A percentile compares a stretch with the other conserved stretches of the same genome.
These are phyloP conservation scores for Halophytophthora batemanensis DNA, from an alignment of 352 stramenopile species.

Conservation along the genomic window DNA sequence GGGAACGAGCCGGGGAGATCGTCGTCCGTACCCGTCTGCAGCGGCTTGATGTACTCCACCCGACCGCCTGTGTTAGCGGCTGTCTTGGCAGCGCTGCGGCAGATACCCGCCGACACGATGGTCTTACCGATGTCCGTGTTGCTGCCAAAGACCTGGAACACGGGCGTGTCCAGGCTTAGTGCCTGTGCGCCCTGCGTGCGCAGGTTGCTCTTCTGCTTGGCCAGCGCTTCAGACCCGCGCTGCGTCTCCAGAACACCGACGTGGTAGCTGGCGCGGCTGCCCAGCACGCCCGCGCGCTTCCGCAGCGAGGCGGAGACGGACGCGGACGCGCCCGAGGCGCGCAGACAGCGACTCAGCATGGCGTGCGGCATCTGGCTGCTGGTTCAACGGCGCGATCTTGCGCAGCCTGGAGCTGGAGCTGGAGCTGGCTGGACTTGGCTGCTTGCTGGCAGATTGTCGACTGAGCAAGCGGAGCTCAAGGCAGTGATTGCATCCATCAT, in stretches of 20 bases:
- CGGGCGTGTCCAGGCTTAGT: constrained; percentile 57
- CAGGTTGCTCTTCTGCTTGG: constrained; percentile 42
- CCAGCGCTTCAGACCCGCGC: constrained; percentile 26
- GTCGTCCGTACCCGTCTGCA: constrained; percentile 91
- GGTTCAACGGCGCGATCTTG: too few relatives aligned
- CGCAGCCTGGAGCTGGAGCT: too few relatives aligned
- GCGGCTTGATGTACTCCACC: constrained; percentile 95
- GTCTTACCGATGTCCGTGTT: constrained; percentile 99
- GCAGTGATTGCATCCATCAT: too few relatives aligned
- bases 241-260: constrained; percentile 40
- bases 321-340: not conserved
- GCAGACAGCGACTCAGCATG: constrained; percentile 20
- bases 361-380: constrained; percentile 1
- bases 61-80: constrained; percentile 10
- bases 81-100: constrained; percentile 56
- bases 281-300: not conserved
- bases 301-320: constrained; percentile 1
- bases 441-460: too few relatives aligned
- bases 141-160: constrained; percentile 94
- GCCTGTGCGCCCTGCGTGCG: constrained; percentile 48
- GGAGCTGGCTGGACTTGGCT: too few relatives aligned
- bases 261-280: constrained; percentile 30
- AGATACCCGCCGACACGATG: constrained; percentile 92
- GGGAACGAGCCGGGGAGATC: constrained; percentile 39
- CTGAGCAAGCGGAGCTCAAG: too few relatives aligned